Evolutionary conservation across 495 filamentous ascomycete genomes (phyloP), one percentile per base, ranked within the genome.

Genomic region (Hypoxylon lenormandii): DNA sequence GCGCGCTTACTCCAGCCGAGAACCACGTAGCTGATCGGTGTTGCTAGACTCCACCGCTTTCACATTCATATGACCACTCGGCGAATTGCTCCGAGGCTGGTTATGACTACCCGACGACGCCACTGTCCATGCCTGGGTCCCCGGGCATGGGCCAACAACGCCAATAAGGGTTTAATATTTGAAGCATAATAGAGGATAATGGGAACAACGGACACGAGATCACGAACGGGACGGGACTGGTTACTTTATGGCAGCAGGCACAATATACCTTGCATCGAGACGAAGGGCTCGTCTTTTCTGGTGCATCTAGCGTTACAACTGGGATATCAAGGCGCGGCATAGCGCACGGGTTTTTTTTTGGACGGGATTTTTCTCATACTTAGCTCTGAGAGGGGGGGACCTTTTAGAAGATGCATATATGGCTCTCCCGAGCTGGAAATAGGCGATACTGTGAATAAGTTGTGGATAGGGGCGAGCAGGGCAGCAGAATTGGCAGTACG

Each of bases 11-110:
- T 70, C 64, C 71, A 69, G 74, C 60, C 75, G 73, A 74, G 72
- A 78, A 73, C 74, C 71, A 64, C 74, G 78, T 80, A 83, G 79
- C 81, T 83, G 81, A 83, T 77, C 75, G 74, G 77, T 76, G 71
- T 63, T 71, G 72, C 72, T 84, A 96, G 92, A 94, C 93, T 80
- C 93, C 93, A 80, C 87, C 92, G 73, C 86, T 96, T 73, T 89
- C 89, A 71, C 90, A 93, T 66, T 89, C 90, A 15, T 92, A 90
- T 78, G 91, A 94, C 66, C 88, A 89, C 72, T 94, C 92, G 57
- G 80, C 82, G 56, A 78, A 81, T 73, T 80, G 88, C 79, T 83
- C 89, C 72, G 80, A 90, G 78, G 74, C 82, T 77, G 79, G 85
- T 47, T 81, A 83, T 70, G 79, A 82, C 64, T 91, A 90, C 75